Evolutionary conservation across 2,329 filamentous ascomycete genomes (phyloP), one percentile per base, ranked within the genome.

Genomic region (Zopfia rhizophila): DNA sequence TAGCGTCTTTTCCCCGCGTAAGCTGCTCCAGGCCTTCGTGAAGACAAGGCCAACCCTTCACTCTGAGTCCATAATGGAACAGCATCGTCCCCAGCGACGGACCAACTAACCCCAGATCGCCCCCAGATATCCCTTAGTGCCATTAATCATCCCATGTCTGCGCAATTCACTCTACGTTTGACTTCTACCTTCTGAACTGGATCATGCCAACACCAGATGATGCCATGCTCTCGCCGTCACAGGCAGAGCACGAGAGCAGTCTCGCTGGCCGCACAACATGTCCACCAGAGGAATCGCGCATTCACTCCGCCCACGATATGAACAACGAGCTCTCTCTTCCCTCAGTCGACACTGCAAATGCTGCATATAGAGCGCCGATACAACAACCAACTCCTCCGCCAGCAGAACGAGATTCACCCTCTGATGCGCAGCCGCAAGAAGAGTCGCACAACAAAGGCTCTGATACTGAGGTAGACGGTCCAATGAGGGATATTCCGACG

Each of bases 131-230:
- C 44, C 29, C 27, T 22, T 46, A 45, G 19, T 43, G 18, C 29
- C 14, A 14, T 42, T 43, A 16, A 19, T 33, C 50, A 29, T 50
- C 46, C 33, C 45, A 62, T 60, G 58, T 35, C 49, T 50, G 49
- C 39, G 5, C 35, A 38, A 39, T 38, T 44, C 38, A 23, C 42
- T 47, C 32, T 51, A 45, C 52, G 48, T 48, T 46, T 55, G 56
- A 61, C 45, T 58, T 61, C 64, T 60, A 63, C 66, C 67, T 41
- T 45, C 37, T 48, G 24, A 16, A 24, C 36, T 50, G 52, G 56
- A 73, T 68, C 69, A 81, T 81, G 78, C 78, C 78, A 62, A 80
- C 77, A 70, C 72, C 74, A 65, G 67, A 70, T 69, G 66, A 70
- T 69, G 63, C 58, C 44, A 66, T 75, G 60, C 68, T 69, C 60